Evolutionary conservation across 345 rosid genomes (phyloP).

Genomic region (Brassica rapa): DNA sequence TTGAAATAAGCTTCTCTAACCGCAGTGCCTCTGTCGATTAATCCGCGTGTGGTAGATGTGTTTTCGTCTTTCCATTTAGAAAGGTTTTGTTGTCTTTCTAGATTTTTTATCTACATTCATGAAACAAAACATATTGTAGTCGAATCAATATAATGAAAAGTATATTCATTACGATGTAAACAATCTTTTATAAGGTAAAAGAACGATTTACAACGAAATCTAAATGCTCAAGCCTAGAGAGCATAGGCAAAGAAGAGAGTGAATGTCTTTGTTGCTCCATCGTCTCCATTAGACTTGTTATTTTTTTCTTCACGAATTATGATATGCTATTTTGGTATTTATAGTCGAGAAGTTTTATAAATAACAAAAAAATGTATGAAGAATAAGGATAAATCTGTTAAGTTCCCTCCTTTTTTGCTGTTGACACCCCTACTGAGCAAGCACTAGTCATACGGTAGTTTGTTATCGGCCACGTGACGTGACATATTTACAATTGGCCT

Average conservation of each 20-base stretch:
- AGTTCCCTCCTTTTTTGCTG: conserved; percentile 42
- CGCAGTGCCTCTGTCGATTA: conserved; percentile 55
- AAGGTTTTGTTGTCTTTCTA: conserved; percentile 57
- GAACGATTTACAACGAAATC: conserved; percentile 55
- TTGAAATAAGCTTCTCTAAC: conserved; percentile 62
- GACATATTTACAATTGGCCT: background rate
- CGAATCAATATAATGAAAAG: background rate
- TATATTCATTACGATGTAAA: background rate
- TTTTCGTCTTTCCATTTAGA: conserved; percentile 45
- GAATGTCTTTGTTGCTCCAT: conserved; percentile 54
- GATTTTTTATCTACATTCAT: conserved; percentile 55
- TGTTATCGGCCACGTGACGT: conserved; percentile 24
- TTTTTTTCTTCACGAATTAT: background rate
- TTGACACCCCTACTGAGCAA: conserved; percentile 3
- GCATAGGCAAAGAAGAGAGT: conserved; percentile 51
- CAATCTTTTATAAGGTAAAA: background rate
- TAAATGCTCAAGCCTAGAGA: conserved; percentile 73
- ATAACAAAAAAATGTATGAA: background rate
- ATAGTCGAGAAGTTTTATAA: background rate
- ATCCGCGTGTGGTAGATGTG: conserved; percentile 19
- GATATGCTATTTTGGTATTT: background rate
- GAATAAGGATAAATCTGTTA: conserved; percentile 37
- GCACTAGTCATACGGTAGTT: conserved; percentile 38
- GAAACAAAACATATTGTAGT: background rate
- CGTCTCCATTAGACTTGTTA: conserved; percentile 32